Percentiles rank a stretch among this genome's conserved stretches.
These are phyloP conservation scores for Paracoccidioides brasiliensis DNA, from an alignment of 2,329 filamentous ascomycete species.

Conservation along the genomic window DNA sequence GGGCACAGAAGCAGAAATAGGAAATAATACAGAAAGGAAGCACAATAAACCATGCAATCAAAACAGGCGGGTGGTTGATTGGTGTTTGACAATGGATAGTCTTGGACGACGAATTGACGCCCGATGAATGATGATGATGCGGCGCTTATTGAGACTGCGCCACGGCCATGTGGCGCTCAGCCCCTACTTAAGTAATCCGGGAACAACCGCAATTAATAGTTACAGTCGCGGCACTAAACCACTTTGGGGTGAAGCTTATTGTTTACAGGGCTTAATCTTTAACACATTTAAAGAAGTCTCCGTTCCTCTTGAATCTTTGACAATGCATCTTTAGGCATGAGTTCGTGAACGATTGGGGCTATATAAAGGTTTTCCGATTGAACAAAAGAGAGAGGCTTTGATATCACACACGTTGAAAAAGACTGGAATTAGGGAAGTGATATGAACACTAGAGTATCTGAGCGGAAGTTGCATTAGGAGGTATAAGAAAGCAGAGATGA, in stretches of 20 bases:
- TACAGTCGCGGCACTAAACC: background rate
- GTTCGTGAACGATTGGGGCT: too few species aligned
- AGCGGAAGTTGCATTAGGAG: background rate
- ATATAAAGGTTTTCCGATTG: background rate
- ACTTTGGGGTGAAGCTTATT: too few species aligned
- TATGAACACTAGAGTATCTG: background rate
- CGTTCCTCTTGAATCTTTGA: too few species aligned
- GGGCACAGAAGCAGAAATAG: background rate
- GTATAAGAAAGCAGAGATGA: background rate
- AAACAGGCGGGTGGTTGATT: background rate
- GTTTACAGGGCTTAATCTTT: too few species aligned
- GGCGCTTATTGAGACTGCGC: conserved; percentile 15
- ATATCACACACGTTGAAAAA: too few species aligned
- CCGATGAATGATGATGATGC: conserved; percentile 2
- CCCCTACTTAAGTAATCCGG: background rate
- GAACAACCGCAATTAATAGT: background rate
- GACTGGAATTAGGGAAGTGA: background rate
- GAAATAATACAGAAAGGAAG: too few species aligned
- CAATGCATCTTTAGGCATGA: too few species aligned
- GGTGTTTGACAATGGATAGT: background rate
- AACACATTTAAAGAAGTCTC: too few species aligned
- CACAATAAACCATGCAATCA: background rate
- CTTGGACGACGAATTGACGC: background rate
- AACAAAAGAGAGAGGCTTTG: background rate
- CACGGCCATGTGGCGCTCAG: conserved; percentile 15